Base-by-base conservation (phyloP, 2,329 filamentous ascomycete species). In the Penicillium olsonii region DNA sequence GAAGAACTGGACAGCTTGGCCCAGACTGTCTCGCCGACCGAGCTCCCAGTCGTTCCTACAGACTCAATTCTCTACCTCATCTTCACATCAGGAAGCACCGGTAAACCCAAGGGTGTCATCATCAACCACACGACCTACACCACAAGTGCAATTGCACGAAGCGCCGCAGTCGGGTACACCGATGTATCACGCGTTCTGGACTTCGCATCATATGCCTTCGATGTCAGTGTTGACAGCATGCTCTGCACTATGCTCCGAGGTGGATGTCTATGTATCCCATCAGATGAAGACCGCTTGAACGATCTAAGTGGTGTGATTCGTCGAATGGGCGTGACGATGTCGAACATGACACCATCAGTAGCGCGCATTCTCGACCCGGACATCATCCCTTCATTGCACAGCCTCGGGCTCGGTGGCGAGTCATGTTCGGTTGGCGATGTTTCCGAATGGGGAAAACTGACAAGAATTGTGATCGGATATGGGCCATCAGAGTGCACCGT, bases 81-180 rank as follows among this genome's bases (percentile, higher is more conserved):
- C 33, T 76, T 76, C 50, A 77, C 76, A 0, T 77, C 74, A 2
- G 75, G 75, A 1, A 69, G 69, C 5, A 77, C 59, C 2, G 62
- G 62, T 12, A 54, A 50, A 15, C 59, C 59, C 5, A 64, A 56
- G 35, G 58, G 55, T 22, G 50, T 59, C 17, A 50, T 56, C 2
- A 56, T 60, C 37, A 41, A 55, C 29, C 59, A 61, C 39, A 19
- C n/a, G n/a, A 45, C 52, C 6, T 52, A 50, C 22, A 41, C 39
- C 18, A 54, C 45, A 1, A 51, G 45, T 22, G 49, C 46, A 11
- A 29, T 50, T n/a, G 50, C 45, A 3, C 44, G 43, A 17, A 48
- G 48, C 11, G 42, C 47, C 12, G 45, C 37, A 17, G 41, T 60
- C 2, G 48, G 47, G 11, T 48, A 55, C 14, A 50, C 42, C 3